A percentile compares a stretch with the other conserved stretches of the same genome.
Conservation (phyloP, 345 rosid genomes). For the Eucalyptus polybractea region DNA sequence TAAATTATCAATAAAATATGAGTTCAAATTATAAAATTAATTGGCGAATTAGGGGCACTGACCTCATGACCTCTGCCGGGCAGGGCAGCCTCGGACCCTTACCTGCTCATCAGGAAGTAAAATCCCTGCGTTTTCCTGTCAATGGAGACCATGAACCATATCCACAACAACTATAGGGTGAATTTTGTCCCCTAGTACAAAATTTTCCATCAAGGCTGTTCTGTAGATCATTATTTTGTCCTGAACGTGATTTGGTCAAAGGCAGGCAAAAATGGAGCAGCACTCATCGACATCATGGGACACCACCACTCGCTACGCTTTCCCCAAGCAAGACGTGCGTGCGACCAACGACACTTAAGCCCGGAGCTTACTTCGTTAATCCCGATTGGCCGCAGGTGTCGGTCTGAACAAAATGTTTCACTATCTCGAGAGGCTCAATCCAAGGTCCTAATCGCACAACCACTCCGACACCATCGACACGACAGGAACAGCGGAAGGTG, state of each 20-base stretch:
- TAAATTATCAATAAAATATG: no score
- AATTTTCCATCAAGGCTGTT: neutral
- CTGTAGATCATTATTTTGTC: neutral
- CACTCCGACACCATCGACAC: neutral
- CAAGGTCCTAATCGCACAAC: neutral
- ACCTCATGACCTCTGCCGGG: no score
- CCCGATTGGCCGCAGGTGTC: neutral
- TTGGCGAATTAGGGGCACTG: fast-evolving
- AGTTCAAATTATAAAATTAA: no score
- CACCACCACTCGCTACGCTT: neutral
- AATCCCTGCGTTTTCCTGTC: no score
- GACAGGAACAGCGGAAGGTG: neutral
- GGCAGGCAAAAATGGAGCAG: neutral
- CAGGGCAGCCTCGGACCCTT: no score
- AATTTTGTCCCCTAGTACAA: neutral
- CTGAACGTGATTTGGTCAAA: neutral
- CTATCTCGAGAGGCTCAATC: neutral
- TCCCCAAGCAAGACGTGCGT: neutral
- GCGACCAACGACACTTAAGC: neutral
- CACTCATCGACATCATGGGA: neutral
- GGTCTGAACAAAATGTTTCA: neutral
- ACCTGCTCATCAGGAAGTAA: fast-evolving
- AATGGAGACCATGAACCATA: no score
- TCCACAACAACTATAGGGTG: neutral
- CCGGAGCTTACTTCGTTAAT: neutral